Evolutionary conservation across 805 yeast genomes (phyloP), one percentile per base, ranked within the genome.

Genomic region (Cyberlindnera maclurae): DNA sequence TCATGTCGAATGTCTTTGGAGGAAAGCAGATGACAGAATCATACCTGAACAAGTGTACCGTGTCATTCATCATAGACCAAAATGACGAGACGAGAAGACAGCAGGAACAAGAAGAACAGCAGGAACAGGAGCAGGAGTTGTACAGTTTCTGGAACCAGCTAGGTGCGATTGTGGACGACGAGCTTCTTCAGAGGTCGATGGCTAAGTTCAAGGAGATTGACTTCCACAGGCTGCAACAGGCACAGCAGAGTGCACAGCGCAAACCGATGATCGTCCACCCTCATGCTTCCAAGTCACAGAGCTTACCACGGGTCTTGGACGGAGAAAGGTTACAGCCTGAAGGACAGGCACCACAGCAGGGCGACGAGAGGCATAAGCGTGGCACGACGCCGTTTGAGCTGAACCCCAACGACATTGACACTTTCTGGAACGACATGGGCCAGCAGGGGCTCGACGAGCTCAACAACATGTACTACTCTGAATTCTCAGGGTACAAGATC

Each of bases 1-100:
- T 49, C 32, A 57, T 57, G n/a, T 55, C 57, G 3, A 54, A 51
- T 29, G 58, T 57, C 13, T 57, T 57, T 50, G 61, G 61, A 34
- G 61, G 61, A 26, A 41, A 48, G 28, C 52, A 44, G 28, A 49
- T 51, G 49, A 57, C 59, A 17, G 61, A 57, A 37, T 47, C 41
- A 18, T 57, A 57, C 42, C 38, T 57, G 49, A 46, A 47, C 17
- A 51, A 55, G 41, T 53, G 57, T 26, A 51, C 55, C 1, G 59
- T 56, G 13, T 43, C 51, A 4, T 53, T 51, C 35, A 54, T 54
- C 32, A 46, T 53, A 38, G 57, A 53, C 26, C 37, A 33, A 15
- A 34, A 24, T 31, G 37, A 36, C 13, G 17, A 36, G 8, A 40
- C 44, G 2, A 32, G 37, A 15, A 40, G 38, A 10, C 33, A 33